These are phyloP conservation scores for Chondrostereum purpureum DNA, from an alignment of 1,284 basidiomycete species.

Conservation along the genomic window DNA sequence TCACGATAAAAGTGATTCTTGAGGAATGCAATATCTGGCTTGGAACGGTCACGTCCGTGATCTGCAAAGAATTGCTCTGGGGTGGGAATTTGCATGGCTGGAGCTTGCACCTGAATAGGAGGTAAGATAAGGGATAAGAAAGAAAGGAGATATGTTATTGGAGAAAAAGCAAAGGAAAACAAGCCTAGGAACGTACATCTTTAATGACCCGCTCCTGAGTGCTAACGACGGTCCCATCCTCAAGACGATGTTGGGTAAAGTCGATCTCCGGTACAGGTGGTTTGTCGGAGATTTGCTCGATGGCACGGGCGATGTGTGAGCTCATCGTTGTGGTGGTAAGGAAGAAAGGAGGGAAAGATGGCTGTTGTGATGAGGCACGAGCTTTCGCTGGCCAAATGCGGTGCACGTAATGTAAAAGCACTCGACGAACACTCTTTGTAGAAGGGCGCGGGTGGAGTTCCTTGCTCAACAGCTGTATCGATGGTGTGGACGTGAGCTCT, in stretches of 20 bases:
- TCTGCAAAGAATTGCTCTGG: conserved; percentile 88
- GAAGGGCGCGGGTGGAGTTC: too few relatives aligned
- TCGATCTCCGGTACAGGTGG: conserved; percentile 67
- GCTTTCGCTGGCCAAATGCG: conserved; percentile 1
- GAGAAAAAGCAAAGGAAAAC: conserved; percentile 6
- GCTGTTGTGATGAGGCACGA: too few relatives aligned
- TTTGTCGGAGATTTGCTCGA: conserved; percentile 67
- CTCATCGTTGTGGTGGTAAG: conserved; percentile 25
- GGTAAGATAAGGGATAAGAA: conserved; percentile 1
- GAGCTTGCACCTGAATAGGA: conserved; percentile 76
- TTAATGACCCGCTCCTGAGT: conserved; percentile 84
- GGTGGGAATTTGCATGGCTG: conserved; percentile 88
- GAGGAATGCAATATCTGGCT: conserved; percentile 94
- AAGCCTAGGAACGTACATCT: conserved; percentile 64
- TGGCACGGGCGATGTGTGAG: conserved; percentile 66
- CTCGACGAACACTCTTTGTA: too few relatives aligned
- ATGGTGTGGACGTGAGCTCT: too few relatives aligned
- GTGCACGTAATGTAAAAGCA: too few relatives aligned
- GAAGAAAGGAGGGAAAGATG: conserved; percentile 5
- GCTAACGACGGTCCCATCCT: conserved; percentile 82
- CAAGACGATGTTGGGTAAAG: conserved; percentile 84
- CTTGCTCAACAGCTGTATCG: too few relatives aligned
- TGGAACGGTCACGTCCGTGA: conserved; percentile 66
- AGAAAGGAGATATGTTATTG: conserved; percentile 1
- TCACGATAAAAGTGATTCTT: conserved; percentile 99